Evolutionary conservation across 2,329 filamentous ascomycete species (phyloP), one percentile per base, ranked within the genome.

Genomic region (Cytospora leucostoma): DNA sequence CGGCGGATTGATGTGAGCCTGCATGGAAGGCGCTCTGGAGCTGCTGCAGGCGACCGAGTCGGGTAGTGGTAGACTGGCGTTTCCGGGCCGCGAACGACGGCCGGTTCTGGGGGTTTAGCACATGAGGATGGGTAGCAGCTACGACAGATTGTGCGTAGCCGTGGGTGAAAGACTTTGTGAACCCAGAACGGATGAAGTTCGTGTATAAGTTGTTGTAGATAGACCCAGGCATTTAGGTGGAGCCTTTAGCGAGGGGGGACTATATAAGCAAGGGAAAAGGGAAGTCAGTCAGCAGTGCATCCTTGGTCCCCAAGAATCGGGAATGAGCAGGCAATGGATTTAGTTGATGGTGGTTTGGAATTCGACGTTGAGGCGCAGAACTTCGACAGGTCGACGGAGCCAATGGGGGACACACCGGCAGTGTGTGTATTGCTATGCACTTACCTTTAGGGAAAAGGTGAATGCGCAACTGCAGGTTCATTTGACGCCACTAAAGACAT

Each of bases 71-170:
- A 21, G 64, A 55, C 61, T 63, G 64, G 70, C 81, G 83, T 72
- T 82, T 83, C 70, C 84, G 83, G 59, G 59, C 63, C 66, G 80
- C 83, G 72, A 87, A 88, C 71, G 84, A 84, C 67, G 84, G 84
- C 70, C 85, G 83, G 75, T 85, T 87, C 76, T 87, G 92, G 75
- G 80, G 88, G 84, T 88, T 92, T 85, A 83, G 86, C 84, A 81
- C 90, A 88, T 84, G 82, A 62, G 85, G 85, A 68, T 97, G 93
- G 68, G 92, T 92, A 72, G 93, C 94, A 74, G 95, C 95, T 80
- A 99, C 93, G 79, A 98, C 90, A 68, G 93, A 97, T 78, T 98
- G 94, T 72, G 93, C 93, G 85, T 97, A 98, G 80, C 94, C 94
- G 86, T 98, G 92, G 77, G 92, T 94, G 78, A 98, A 90, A 74